These are phyloP conservation scores for Astraeus odoratus DNA, from an alignment of 768 basidiomycete genomes.

Conservation along the genomic window DNA sequence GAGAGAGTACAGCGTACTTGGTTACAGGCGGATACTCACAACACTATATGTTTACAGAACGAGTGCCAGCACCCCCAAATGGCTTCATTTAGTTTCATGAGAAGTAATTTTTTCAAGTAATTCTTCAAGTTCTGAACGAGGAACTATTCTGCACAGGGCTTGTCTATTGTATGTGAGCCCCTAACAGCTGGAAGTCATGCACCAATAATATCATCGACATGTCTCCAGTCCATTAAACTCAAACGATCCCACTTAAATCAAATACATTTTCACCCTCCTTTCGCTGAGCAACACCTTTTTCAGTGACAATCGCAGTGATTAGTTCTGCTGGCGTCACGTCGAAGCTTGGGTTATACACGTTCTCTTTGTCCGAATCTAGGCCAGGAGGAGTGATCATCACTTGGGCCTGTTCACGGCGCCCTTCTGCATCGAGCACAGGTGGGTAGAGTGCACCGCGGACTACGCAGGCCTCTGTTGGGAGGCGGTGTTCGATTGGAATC, in stretches of 20 bases:
- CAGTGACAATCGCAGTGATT: conserved; percentile 93
- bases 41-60: too few relatives aligned
- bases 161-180: too few relatives aligned
- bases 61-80: too few relatives aligned
- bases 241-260: conserved; percentile 42
- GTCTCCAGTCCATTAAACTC: neutral
- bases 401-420: conserved; percentile 56
- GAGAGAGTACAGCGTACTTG: too few relatives aligned
- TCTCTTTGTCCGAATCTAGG: conserved; percentile 28
- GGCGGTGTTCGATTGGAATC: conserved; percentile 93
- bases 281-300: conserved; percentile 86
- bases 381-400: conserved; percentile 77
- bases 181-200: too few relatives aligned
- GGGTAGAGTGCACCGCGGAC: conserved; percentile 78
- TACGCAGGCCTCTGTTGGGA: conserved; percentile 80
- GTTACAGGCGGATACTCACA: too few relatives aligned
- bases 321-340: conserved; percentile 93
- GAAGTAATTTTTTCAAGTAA: too few relatives aligned
- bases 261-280: conserved; percentile 49
- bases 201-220: too few relatives aligned
- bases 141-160: too few relatives aligned
- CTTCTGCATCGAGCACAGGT: conserved; percentile 29
- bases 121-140: too few relatives aligned
- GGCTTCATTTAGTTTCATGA: too few relatives aligned
- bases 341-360: conserved; percentile 89